Percentiles rank a stretch among this genome's conserved stretches.
Conservation (phyloP, 768 basidiomycete genomes). For the Suillus discolor region DNA sequence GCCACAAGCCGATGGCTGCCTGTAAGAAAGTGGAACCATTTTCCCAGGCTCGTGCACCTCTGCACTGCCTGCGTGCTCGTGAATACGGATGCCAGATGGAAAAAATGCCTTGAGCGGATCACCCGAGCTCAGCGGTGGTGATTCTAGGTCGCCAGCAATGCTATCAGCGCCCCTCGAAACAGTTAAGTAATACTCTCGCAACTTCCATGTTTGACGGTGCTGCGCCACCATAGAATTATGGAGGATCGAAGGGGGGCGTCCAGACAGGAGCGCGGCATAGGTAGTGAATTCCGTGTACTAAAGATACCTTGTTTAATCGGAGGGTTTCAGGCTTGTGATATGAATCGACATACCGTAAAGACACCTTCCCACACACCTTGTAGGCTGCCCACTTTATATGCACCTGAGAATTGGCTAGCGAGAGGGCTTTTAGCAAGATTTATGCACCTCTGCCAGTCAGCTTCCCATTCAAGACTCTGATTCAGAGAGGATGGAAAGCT, state of each 20-base stretch:
- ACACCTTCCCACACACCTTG: conserved; percentile 83
- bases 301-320: conserved; percentile 6
- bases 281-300: conserved; percentile 86
- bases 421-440: conserved; percentile 36
- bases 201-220: conserved; percentile 89
- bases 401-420: conserved; percentile 39
- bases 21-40: conserved; percentile 31
- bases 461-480: conserved; percentile 62
- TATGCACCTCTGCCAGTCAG: conserved; percentile 66
- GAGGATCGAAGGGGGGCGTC: conserved; percentile 64
- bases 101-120: conserved; percentile 66
- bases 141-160: neutral
- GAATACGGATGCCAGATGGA: conserved; percentile 52
- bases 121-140: conserved; percentile 50
- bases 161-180: conserved; percentile 32
- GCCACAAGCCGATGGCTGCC: conserved; percentile 27
- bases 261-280: conserved; percentile 77
- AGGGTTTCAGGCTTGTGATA: neutral
- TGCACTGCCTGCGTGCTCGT: conserved; percentile 50
- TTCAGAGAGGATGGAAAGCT: conserved; percentile 16
- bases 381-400: conserved; percentile 66
- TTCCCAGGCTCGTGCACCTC: conserved; percentile 48
- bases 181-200: conserved; percentile 73
- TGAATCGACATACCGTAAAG: conserved; percentile 59
- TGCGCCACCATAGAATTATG: conserved; percentile 76